phyloP scores from a whole-genome alignment of 2,329 filamentous ascomycete species.

The Xylariaceae sp. region DNA sequence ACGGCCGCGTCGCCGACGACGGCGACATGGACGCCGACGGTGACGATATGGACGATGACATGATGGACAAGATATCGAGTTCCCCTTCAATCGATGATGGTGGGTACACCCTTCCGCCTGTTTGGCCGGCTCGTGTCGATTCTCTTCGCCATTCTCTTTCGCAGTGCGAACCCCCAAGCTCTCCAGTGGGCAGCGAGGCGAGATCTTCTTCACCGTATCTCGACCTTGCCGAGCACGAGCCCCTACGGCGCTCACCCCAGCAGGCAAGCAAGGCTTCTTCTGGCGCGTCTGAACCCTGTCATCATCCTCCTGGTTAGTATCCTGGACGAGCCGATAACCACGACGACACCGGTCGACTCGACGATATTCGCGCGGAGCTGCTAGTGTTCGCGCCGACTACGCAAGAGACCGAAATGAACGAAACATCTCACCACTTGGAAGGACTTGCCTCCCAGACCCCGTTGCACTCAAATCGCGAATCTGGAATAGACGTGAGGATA shows the following conservation, averaged over 20 bases:
- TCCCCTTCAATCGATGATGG: slow-evolving; percentile 99
- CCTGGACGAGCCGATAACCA: slow-evolving; percentile 24
- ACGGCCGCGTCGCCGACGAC: slow-evolving; percentile 50
- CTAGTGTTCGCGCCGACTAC: slow-evolving; percentile 7
- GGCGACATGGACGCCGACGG: slow-evolving; percentile 61
- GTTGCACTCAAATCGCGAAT: slow-evolving; percentile 4
- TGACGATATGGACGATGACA: slow-evolving; percentile 77
- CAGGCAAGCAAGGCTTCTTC: slow-evolving; percentile 28
- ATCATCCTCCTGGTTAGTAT: slow-evolving; percentile 46
- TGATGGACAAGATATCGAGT: slow-evolving; percentile 98
- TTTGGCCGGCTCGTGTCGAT: slow-evolving; percentile 37
- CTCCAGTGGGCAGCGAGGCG: slow-evolving; percentile 24
- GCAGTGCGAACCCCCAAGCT: slow-evolving; percentile 23
- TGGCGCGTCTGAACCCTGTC: slow-evolving; percentile 34
- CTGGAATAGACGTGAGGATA: slow-evolving; percentile 11
- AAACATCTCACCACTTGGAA: slow-evolving; percentile 5
- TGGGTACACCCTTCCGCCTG: slow-evolving; percentile 56
- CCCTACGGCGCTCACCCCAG: slow-evolving; percentile 17
- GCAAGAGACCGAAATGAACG: slow-evolving; percentile 8
- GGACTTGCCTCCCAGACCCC: slow-evolving; percentile 2
- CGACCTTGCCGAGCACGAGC: slow-evolving; percentile 27
- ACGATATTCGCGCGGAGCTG: slow-evolving; percentile 4
- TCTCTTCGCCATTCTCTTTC: slow-evolving; percentile 29
- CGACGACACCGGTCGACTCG: slow-evolving; percentile 17
- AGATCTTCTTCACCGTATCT: slow-evolving; percentile 37